phyloP scores from a whole-genome alignment of 257 asterid species.

The Eustoma russellianum region DNA sequence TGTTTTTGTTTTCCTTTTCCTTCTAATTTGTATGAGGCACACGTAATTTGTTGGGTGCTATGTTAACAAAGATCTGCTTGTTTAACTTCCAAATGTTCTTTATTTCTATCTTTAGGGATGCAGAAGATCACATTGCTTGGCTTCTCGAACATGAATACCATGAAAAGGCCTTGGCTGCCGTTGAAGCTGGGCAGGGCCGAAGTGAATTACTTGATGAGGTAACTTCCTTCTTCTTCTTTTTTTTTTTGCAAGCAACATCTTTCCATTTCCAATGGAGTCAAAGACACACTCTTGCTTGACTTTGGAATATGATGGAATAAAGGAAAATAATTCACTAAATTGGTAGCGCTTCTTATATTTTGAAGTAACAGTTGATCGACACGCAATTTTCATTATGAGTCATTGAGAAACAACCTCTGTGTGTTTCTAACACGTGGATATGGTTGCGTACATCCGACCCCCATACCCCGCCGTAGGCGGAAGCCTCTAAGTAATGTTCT shows the following conservation, averaged over 20 bases:
- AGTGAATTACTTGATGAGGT: conserved; percentile 98
- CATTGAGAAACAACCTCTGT: too few species aligned
- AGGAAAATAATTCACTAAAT: too few species aligned
- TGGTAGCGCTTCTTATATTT: too few species aligned
- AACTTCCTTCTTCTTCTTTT: conserved; percentile 14
- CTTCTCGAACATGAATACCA: conserved; percentile 94
- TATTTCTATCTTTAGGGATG: conserved; percentile 55
- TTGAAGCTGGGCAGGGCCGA: conserved; percentile 92
- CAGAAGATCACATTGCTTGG: conserved; percentile 98
- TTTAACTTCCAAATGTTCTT: conserved; percentile 10
- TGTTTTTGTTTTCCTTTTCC: neutral
- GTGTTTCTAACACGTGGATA: too few species aligned
- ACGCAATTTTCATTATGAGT: too few species aligned
- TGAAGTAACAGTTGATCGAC: too few species aligned
- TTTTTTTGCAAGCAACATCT: neutral
- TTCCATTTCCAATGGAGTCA: too few species aligned
- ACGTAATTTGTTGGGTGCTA: neutral
- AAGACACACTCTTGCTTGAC: too few species aligned
- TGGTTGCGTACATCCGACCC: too few species aligned
- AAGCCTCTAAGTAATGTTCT: too few species aligned
- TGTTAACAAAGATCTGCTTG: neutral
- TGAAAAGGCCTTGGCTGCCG: conserved; percentile 95
- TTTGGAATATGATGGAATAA: too few species aligned
- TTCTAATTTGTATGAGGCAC: neutral
- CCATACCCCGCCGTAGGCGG: too few species aligned